These are phyloP conservation scores for Pleoardoris graminearum DNA, from an alignment of 2,329 filamentous ascomycete genomes.

Conservation along the genomic window DNA sequence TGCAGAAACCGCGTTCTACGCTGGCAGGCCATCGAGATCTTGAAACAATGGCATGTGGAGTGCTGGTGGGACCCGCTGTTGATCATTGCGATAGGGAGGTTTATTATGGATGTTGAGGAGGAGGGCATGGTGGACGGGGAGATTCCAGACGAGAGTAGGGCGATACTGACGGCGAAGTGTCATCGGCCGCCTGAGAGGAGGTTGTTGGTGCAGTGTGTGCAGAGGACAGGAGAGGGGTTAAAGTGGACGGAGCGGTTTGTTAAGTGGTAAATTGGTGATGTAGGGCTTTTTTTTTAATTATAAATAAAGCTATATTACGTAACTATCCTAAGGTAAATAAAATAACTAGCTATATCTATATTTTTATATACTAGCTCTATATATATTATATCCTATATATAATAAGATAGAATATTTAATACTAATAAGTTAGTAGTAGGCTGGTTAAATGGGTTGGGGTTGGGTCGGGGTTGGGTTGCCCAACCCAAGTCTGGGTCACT, in stretches of 20 bases:
- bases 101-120: slow-evolving; percentile 17
- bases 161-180: slow-evolving; percentile 15
- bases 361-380: too few relatives aligned
- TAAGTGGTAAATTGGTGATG: slow-evolving; percentile 14
- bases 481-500: too few relatives aligned
- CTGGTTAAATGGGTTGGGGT: too few relatives aligned
- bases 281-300: too few relatives aligned
- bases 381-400: too few relatives aligned
- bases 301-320: too few relatives aligned
- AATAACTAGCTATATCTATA: too few relatives aligned
- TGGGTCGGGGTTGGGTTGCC: too few relatives aligned
- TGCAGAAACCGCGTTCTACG: slow-evolving; percentile 14
- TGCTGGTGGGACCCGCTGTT: slow-evolving; percentile 19
- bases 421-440: too few relatives aligned
- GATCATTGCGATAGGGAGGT: slow-evolving; percentile 11
- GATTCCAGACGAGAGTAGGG: slow-evolving; percentile 13
- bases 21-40: slow-evolving; percentile 10
- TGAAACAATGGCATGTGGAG: slow-evolving; percentile 18
- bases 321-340: too few relatives aligned
- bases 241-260: slow-evolving; percentile 14
- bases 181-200: slow-evolving; percentile 11
- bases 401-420: too few relatives aligned
- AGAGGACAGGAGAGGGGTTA: slow-evolving; percentile 5
- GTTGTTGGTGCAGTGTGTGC: slow-evolving; percentile 15
- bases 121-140: slow-evolving; percentile 11